A percentile compares a stretch with the other conserved stretches of the same genome.
Evolutionary conservation across 1,139 yeast genomes (phyloP).

Genomic region (Saccharomyces uvarum): DNA sequence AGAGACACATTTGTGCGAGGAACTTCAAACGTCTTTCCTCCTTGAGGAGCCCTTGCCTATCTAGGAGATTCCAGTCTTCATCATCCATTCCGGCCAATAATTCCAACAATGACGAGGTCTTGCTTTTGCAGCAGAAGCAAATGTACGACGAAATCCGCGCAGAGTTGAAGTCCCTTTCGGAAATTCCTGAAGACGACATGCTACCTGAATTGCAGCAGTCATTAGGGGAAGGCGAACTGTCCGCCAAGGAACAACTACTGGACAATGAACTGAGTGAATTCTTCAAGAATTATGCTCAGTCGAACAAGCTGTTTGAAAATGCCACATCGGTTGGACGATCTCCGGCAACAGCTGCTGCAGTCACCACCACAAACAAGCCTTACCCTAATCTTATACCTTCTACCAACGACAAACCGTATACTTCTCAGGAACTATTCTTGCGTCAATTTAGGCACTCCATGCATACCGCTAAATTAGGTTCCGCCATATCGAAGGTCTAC

Average conservation of each 20-base stretch:
- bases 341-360: slow-evolving; percentile 8
- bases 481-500: slow-evolving; percentile 55
- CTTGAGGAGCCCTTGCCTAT: neutral
- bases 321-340: slow-evolving; percentile 9
- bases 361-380: slow-evolving; percentile 8
- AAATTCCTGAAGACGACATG: neutral
- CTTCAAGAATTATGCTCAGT: slow-evolving; percentile 23
- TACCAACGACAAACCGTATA: slow-evolving; percentile 43
- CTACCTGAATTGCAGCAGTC: neutral
- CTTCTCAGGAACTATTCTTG: slow-evolving; percentile 66
- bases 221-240: neutral
- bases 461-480: slow-evolving; percentile 49
- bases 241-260: slow-evolving; percentile 26
- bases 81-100: neutral
- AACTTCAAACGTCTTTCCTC: neutral
- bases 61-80: neutral
- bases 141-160: neutral
- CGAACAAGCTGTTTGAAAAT: slow-evolving; percentile 14
- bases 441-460: slow-evolving; percentile 55
- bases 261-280: slow-evolving; percentile 28
- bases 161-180: neutral
- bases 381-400: slow-evolving; percentile 35
- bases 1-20: neutral
- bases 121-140: slow-evolving; percentile 1
- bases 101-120: neutral